Conservation (phyloP, 129 eudicot species). For the Lactuca saligna region DNA sequence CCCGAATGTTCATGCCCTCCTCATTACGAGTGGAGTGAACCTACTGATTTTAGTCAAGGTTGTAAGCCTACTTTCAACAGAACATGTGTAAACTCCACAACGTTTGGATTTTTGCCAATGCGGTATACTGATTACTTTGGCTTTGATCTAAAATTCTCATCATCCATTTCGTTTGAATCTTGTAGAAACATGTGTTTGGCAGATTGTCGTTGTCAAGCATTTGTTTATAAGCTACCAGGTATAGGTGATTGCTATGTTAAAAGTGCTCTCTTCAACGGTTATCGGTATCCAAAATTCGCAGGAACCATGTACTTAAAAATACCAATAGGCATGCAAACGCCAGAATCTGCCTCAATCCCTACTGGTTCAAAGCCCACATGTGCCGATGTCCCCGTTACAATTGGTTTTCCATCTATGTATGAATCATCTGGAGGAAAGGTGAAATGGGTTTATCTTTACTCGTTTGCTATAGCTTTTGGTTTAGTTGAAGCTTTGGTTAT, state of each 20-base stretch:
- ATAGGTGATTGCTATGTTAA: slow-evolving; percentile 41
- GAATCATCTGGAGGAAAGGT: slow-evolving; percentile 15
- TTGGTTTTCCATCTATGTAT: slow-evolving; percentile 40
- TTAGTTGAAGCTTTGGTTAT: slow-evolving; percentile 39
- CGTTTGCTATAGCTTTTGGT: slow-evolving; percentile 37
- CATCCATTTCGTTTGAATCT: slow-evolving; percentile 22
- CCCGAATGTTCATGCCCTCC: slow-evolving; percentile 51
- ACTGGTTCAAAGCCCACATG: neutral
- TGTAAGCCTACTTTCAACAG: slow-evolving; percentile 40
- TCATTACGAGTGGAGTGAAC: slow-evolving; percentile 23
- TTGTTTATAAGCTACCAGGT: slow-evolving; percentile 40
- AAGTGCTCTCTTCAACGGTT: slow-evolving; percentile 47
- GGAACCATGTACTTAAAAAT: slow-evolving; percentile 38
- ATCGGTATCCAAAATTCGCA: slow-evolving; percentile 24
- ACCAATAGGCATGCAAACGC: slow-evolving; percentile 21
- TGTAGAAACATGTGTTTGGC: slow-evolving; percentile 41
- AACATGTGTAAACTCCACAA: slow-evolving; percentile 16
- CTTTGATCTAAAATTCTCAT: slow-evolving; percentile 39
- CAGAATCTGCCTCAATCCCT: slow-evolving; percentile 1
- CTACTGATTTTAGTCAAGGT: slow-evolving; percentile 41
- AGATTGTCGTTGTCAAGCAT: slow-evolving; percentile 46
- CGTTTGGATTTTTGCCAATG: slow-evolving; percentile 39
- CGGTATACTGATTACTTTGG: slow-evolving; percentile 50
- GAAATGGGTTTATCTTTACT: slow-evolving; percentile 51
- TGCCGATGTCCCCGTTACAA: neutral